Conservation (phyloP, 192 early-diverging fungal species). For the Coemansia reversa region DNA sequence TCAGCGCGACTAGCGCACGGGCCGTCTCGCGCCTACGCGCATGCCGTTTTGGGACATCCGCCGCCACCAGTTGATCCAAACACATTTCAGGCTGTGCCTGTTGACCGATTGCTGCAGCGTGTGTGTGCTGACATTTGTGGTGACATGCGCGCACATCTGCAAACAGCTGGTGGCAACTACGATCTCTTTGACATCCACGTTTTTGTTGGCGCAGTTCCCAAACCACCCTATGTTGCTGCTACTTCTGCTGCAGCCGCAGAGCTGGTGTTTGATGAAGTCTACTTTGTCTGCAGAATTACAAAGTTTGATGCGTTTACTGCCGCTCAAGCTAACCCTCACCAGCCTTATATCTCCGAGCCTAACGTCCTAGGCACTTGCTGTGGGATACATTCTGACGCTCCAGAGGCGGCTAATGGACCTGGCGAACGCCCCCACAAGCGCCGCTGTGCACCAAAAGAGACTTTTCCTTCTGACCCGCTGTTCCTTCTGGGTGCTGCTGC, state of each 20-base stretch:
- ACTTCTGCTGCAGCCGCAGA: neutral
- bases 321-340: slow-evolving; percentile 1
- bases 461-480: slow-evolving; percentile 15
- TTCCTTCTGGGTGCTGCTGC: slow-evolving; percentile 39
- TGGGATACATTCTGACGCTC: neutral
- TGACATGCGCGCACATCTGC: slow-evolving; percentile 37
- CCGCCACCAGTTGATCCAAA: slow-evolving; percentile 35
- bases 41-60: slow-evolving; percentile 20
- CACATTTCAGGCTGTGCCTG: slow-evolving; percentile 37
- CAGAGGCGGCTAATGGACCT: neutral
- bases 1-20: slow-evolving; percentile 12
- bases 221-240: slow-evolving; percentile 4
- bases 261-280: slow-evolving; percentile 23
- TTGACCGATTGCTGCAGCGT: slow-evolving; percentile 41
- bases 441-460: slow-evolving; percentile 3
- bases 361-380: neutral
- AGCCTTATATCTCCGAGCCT: slow-evolving; percentile 8
- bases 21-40: slow-evolving; percentile 18
- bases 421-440: slow-evolving; percentile 25
- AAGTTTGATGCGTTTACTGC: slow-evolving; percentile 33
- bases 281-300: slow-evolving; percentile 42
- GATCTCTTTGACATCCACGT: slow-evolving; percentile 40
- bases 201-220: slow-evolving; percentile 28
- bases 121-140: slow-evolving; percentile 22
- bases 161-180: slow-evolving; percentile 31